Conservation (phyloP, 2,329 filamentous ascomycete species). For the Trichoderma guizhouense region DNA sequence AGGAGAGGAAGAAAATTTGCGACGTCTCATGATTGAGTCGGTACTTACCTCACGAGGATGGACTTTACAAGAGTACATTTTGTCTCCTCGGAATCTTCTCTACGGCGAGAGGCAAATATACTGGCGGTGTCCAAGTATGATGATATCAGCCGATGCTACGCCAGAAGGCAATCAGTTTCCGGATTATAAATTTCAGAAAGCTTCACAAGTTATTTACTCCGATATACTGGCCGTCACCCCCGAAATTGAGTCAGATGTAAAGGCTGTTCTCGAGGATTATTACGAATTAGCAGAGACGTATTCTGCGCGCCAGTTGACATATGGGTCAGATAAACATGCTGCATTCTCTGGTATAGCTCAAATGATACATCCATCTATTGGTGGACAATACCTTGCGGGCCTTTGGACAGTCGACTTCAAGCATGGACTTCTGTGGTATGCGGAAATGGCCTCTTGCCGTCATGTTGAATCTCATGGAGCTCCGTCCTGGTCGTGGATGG, state of each 20-base stretch:
- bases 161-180: neutral
- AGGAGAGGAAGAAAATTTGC: neutral
- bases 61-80: slow-evolving; percentile 6
- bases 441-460: neutral
- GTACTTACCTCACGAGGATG: neutral
- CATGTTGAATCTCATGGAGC: slow-evolving; percentile 1
- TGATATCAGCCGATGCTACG: neutral
- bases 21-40: neutral
- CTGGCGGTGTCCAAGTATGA: neutral
- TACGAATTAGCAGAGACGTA: neutral
- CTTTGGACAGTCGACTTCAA: slow-evolving; percentile 6
- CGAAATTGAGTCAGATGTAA: neutral
- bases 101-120: slow-evolving; percentile 11
- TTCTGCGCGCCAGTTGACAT: neutral
- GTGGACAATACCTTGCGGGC: slow-evolving; percentile 4
- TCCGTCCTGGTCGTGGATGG: slow-evolving; percentile 15
- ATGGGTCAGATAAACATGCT: slow-evolving; percentile 1
- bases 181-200: neutral
- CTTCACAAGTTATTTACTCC: neutral
- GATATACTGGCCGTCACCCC: neutral
- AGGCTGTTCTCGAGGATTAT: neutral
- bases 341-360: slow-evolving; percentile 7
- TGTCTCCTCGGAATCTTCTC: slow-evolving; percentile 14
- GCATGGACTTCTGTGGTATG: neutral
- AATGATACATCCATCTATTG: neutral